Percentiles rank a stretch among this genome's conserved stretches.
These are phyloP conservation scores for Lomentospora prolificans DNA, from an alignment of 2,329 filamentous ascomycete species.

Conservation along the genomic window DNA sequence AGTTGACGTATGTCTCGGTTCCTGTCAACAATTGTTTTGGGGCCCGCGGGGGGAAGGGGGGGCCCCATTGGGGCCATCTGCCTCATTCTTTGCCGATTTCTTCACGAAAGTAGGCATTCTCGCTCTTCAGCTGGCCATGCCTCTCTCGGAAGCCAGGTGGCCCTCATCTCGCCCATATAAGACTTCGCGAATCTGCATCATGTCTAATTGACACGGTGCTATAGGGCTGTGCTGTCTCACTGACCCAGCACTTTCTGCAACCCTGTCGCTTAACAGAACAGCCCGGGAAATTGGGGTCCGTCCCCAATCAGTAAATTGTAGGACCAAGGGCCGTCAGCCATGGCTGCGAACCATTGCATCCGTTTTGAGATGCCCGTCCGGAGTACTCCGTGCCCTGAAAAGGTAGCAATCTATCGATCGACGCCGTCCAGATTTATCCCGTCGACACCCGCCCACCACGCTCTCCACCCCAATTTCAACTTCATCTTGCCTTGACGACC, in stretches of 20 bases:
- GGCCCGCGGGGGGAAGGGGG: no score
- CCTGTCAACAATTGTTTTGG: no score
- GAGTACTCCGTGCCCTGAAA: neutral
- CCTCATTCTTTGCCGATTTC: neutral
- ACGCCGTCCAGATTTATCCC: neutral
- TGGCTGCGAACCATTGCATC: no score
- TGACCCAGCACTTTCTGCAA: neutral
- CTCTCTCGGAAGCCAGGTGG: no score
- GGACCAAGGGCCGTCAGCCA: neutral
- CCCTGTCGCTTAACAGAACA: neutral
- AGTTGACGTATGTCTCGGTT: no score
- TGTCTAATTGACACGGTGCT: constrained; percentile 3
- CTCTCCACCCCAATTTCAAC: no score
- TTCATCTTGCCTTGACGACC: no score
- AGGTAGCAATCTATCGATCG: neutral
- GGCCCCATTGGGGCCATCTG: no score
- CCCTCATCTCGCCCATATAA: no score
- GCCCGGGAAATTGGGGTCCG: neutral
- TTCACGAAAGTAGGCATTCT: neutral
- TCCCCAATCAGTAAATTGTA: neutral
- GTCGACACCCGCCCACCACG: no score
- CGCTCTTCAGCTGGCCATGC: no score
- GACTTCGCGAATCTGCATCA: constrained; percentile 4
- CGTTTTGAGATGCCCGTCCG: neutral
- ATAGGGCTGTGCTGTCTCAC: constrained; percentile 6